Conservation (phyloP, 2,329 filamentous ascomycete species). For the Neurospora sp. region DNA sequence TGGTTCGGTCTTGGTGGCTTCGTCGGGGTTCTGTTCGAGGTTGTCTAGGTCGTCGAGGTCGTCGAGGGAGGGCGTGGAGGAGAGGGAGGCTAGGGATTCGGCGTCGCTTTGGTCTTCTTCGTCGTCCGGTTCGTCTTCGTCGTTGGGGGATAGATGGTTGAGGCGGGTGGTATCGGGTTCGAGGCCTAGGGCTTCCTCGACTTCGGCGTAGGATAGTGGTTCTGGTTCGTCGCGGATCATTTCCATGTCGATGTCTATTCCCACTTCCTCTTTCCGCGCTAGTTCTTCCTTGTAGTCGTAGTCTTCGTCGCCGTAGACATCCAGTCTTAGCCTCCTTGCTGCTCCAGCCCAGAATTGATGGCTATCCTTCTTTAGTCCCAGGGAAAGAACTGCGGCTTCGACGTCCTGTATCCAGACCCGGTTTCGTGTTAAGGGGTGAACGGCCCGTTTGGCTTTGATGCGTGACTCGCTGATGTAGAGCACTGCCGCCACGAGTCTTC, state of each 20-base stretch:
- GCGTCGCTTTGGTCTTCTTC: slow-evolving; percentile 2
- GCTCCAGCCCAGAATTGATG: slow-evolving; percentile 36
- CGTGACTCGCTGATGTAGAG: slow-evolving; percentile 63
- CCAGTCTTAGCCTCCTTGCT: slow-evolving; percentile 38
- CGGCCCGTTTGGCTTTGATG: slow-evolving; percentile 39
- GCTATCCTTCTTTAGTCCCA: slow-evolving; percentile 31
- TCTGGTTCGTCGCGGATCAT: slow-evolving; percentile 16
- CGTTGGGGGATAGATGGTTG: neutral
- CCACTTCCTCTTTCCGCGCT: neutral
- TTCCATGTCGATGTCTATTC: neutral
- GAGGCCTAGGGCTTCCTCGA: slow-evolving; percentile 30
- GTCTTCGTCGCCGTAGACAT: slow-evolving; percentile 31
- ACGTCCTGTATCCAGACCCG: slow-evolving; percentile 36
- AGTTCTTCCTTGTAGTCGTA: slow-evolving; percentile 3
- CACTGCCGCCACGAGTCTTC: slow-evolving; percentile 57
- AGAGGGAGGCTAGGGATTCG: neutral
- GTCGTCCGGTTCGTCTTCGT: neutral
- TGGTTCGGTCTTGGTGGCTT: slow-evolving; percentile 1
- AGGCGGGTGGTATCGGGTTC: neutral
- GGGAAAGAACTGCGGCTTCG: slow-evolving; percentile 35
- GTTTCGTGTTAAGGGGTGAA: slow-evolving; percentile 18
- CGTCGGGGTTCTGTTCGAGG: slow-evolving; percentile 2
- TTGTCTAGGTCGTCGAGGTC: neutral
- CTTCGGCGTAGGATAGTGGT: slow-evolving; percentile 32
- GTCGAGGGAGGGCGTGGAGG: slow-evolving; percentile 1